These are phyloP conservation scores for Senecio squalidus DNA, from an alignment of 140 eudicot genomes.

Conservation along the genomic window DNA sequence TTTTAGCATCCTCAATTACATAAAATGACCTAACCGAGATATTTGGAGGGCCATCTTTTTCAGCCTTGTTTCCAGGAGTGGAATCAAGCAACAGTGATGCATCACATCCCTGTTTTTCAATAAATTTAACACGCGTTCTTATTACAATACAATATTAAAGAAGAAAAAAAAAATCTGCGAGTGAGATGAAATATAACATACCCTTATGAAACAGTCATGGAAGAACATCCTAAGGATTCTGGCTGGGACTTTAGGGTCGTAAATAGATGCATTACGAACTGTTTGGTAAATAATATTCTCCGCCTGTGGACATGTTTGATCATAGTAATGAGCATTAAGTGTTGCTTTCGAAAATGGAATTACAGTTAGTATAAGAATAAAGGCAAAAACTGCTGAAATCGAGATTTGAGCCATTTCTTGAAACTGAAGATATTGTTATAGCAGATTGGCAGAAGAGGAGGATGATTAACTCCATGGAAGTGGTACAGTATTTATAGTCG, in stretches of 20 bases:
- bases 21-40: slow-evolving; percentile 59
- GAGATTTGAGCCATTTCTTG: slow-evolving; percentile 1
- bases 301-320: slow-evolving; percentile 74
- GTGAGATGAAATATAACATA: slow-evolving; percentile 4
- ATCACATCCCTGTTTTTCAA: slow-evolving; percentile 57
- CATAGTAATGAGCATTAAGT: slow-evolving; percentile 48
- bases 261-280: slow-evolving; percentile 54
- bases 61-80: slow-evolving; percentile 52
- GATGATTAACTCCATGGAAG: slow-evolving; percentile 28
- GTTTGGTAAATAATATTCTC: slow-evolving; percentile 48
- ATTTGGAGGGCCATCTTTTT: slow-evolving; percentile 76
- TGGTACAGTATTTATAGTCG: slow-evolving; percentile 26
- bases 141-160: background rate
- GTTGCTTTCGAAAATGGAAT: slow-evolving; percentile 27
- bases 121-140: background rate
- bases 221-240: slow-evolving; percentile 71
- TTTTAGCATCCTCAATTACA: slow-evolving; percentile 67
- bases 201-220: slow-evolving; percentile 91
- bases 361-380: slow-evolving; percentile 10
- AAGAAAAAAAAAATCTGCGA: no score
- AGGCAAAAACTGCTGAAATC: background rate
- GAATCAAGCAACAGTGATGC: slow-evolving; percentile 69
- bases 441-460: no score
- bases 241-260: slow-evolving; percentile 72
- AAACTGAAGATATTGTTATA: background rate